Conservation (phyloP, 805 yeast species). For the Nakazawaea wyomingensis region DNA sequence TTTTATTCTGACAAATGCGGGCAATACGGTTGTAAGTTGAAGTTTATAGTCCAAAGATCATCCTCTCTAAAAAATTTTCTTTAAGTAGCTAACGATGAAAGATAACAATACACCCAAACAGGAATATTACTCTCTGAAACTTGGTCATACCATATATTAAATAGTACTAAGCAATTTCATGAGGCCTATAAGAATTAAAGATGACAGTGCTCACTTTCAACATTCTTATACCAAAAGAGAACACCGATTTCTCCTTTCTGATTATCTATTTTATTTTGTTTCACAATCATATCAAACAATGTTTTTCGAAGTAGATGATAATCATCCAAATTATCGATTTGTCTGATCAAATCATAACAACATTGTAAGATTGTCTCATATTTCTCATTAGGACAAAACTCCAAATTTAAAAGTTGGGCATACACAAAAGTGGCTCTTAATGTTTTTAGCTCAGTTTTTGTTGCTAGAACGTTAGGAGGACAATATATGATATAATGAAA, state of each 20-base stretch:
- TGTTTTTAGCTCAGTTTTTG: constrained; percentile 18
- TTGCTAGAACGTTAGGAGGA: constrained; percentile 19
- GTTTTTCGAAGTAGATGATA: constrained; percentile 25
- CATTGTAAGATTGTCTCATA: constrained; percentile 21
- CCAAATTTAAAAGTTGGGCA: constrained; percentile 44
- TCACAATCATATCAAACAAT: constrained; percentile 45
- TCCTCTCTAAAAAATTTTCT: no score
- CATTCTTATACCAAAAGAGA: constrained; percentile 57
- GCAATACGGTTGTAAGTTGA: no score
- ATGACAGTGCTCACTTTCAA: constrained; percentile 6
- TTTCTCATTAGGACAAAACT: constrained; percentile 41
- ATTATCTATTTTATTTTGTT: constrained; percentile 51
- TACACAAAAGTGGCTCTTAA: constrained; percentile 44
- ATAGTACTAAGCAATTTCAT: background rate
- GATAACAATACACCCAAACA: no score
- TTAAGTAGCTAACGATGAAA: no score
- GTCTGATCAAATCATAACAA: constrained; percentile 30
- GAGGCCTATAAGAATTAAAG: no score
- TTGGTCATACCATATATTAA: no score
- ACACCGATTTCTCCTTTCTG: constrained; percentile 51
- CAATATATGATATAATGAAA: constrained; percentile 1
- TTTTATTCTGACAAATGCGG: no score
- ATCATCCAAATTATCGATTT: constrained; percentile 26
- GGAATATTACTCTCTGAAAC: no score
- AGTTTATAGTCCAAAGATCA: no score